Percentiles rank a stretch among this genome's conserved stretches.
Conservation (phyloP, 495 filamentous ascomycete genomes). For the Cercophora sp. region DNA sequence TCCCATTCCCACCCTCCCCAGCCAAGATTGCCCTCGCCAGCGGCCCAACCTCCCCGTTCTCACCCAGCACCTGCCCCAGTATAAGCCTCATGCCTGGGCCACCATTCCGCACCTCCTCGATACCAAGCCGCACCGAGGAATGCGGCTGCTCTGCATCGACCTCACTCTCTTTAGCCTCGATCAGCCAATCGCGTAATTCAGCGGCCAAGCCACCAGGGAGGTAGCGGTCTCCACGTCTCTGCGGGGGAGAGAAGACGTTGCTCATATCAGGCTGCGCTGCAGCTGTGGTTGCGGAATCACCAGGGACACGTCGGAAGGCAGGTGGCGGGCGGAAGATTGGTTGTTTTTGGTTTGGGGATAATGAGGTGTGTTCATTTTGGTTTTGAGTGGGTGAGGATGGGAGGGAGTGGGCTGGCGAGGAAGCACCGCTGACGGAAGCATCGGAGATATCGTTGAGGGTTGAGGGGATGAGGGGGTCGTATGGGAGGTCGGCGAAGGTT, state of each 20-base stretch:
- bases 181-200: slow-evolving; percentile 44
- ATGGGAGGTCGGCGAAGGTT: not conserved
- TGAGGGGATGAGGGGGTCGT: too few species aligned
- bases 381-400: not conserved
- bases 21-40: slow-evolving; percentile 30
- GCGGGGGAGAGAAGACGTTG: slow-evolving; percentile 45
- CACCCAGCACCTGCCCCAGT: slow-evolving; percentile 6
- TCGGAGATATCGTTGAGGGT: too few species aligned
- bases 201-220: slow-evolving; percentile 40
- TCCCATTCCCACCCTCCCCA: slow-evolving; percentile 30
- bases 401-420: slow-evolving; percentile 35
- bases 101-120: slow-evolving; percentile 20
- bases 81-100: slow-evolving; percentile 21
- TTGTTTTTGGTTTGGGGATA: slow-evolving; percentile 12
- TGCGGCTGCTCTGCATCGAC: not conserved
- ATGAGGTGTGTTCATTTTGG: slow-evolving; percentile 2
- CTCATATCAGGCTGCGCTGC: too few species aligned
- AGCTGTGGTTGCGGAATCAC: too few species aligned
- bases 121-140: slow-evolving; percentile 16
- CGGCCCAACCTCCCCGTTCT: not conserved
- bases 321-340: slow-evolving; percentile 9
- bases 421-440: not conserved
- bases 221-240: slow-evolving; percentile 33
- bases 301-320: slow-evolving; percentile 27
- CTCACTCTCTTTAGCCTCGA: slow-evolving; percentile 35